Conservation (phyloP, 2,329 filamentous ascomycete species). For the Venturia effusa region DNA sequence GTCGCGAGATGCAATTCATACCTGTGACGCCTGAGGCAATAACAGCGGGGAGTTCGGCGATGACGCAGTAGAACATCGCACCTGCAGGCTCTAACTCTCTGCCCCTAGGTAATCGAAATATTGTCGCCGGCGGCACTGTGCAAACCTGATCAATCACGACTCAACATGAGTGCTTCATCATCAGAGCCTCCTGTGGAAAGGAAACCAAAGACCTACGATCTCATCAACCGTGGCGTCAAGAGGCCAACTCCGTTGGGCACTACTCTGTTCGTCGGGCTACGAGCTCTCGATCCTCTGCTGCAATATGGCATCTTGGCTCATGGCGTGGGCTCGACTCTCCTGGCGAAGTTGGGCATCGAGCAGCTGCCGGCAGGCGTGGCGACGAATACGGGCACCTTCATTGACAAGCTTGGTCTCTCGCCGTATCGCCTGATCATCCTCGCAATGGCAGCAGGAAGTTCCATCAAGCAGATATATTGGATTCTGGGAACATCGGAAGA, state of each 20-base stretch:
- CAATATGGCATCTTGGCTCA: conserved; percentile 40
- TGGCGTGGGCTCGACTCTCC: conserved; percentile 29
- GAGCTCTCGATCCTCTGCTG: conserved; percentile 35
- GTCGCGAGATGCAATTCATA: no score
- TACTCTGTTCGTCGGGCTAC: conserved; percentile 33
- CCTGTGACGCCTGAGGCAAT: not conserved
- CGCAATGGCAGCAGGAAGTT: conserved; percentile 41
- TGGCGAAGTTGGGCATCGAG: conserved; percentile 35
- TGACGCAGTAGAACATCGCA: not conserved
- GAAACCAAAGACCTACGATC: conserved; percentile 15
- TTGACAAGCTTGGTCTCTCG: conserved; percentile 38
- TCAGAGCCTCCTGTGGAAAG: not conserved
- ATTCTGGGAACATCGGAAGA: conserved; percentile 37
- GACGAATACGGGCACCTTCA: conserved; percentile 27
- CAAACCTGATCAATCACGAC: not conserved
- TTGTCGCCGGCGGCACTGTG: not conserved
- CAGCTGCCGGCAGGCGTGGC: conserved; percentile 32
- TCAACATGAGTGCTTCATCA: not conserved
- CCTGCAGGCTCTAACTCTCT: no score
- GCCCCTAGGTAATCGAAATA: no score
- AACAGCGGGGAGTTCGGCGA: not conserved
- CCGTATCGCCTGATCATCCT: conserved; percentile 41
- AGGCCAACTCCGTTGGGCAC: conserved; percentile 28
- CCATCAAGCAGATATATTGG: conserved; percentile 48
- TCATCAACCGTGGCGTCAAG: conserved; percentile 32